phyloP scores from a whole-genome alignment of 2,329 filamentous ascomycete species.

The Aspergillus novofumigatus region DNA sequence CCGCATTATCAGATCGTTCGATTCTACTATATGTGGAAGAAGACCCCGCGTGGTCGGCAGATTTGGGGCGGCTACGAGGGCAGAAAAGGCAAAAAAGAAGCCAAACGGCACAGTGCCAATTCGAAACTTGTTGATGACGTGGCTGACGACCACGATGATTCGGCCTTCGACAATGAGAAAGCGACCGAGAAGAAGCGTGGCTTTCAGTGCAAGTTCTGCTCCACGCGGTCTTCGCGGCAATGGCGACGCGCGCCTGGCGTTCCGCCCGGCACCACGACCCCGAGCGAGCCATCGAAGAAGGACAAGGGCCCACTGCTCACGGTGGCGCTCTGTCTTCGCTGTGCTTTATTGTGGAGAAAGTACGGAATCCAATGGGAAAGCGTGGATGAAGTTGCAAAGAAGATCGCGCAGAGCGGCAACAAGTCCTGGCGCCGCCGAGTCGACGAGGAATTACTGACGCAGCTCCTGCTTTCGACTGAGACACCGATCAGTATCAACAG shows the following conservation, averaged over 20 bases:
- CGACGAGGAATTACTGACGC: conserved; percentile 72
- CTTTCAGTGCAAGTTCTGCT: conserved; percentile 94
- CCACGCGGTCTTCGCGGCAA: conserved; percentile 71
- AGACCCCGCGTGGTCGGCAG: conserved; percentile 75
- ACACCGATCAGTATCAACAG: conserved; percentile 42
- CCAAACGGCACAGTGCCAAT: conserved; percentile 58
- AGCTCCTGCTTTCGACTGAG: conserved; percentile 44
- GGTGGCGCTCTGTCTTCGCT: conserved; percentile 81
- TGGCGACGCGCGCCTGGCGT: conserved; percentile 87
- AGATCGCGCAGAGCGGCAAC: conserved; percentile 73
- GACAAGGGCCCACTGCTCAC: conserved; percentile 74
- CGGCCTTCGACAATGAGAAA: conserved; percentile 89
- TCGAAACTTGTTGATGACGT: conserved; percentile 86
- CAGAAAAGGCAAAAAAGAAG: conserved; percentile 85
- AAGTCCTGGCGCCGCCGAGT: conserved; percentile 83
- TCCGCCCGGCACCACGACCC: conserved; percentile 65
- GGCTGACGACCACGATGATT: conserved; percentile 88
- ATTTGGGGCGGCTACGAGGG: conserved; percentile 88
- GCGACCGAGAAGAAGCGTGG: conserved; percentile 71
- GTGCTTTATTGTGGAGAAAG: conserved; percentile 88
- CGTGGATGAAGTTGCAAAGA: conserved; percentile 83
- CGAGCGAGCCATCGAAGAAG: conserved; percentile 61
- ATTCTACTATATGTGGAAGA: conserved; percentile 98
- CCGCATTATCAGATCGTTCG: conserved; percentile 77
- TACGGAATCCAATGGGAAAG: conserved; percentile 97